Evolutionary conservation across 306 rosid genomes (phyloP), one percentile per base, ranked within the genome.

Genomic region (Sechiopsis laciniata): DNA sequence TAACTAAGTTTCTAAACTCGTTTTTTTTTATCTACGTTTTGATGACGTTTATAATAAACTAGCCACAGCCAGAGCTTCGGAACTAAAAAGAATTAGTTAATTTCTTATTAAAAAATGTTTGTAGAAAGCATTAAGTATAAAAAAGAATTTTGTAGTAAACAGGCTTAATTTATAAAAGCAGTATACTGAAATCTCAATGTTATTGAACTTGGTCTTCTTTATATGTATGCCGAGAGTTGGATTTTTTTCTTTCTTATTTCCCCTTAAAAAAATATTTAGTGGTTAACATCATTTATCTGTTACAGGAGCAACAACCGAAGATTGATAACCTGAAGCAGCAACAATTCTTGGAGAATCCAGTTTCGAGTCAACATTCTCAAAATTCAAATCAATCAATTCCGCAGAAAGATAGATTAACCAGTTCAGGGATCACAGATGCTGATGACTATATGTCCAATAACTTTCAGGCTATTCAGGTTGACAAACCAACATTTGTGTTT

Each of bases 391-490:
- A 77, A 21, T 80, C 74, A 72, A 84, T 76, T 53, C 87, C 77
- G 85, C 86, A 63, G 78, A 84, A 77, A 77, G 91, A 74, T 65
- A 86, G 83, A 78, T 45, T 80, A 22, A 64, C 69, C 72, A 85
- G 83, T 72, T 40, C 84, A 45, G 80, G 84, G 55, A 76, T 77
- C 71, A 19, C 77, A 16, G 55, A 75, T 15, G 76, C 62, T 26
- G 86, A 83, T 73, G 83, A 85, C 61, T 69, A 73, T 78, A 74
- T 79, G 58, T 75, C 88, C 66, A 82, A 70, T 58, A 76, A 76
- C 54, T 80, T 86, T 74, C 87, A 80, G 77, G 87, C 83, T 83
- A 81, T 82, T 45, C 91, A 87, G 95, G 95, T 88, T 77, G 60
- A 78, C 65, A 74, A 63, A 11, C 24, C 24, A 67, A 61, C 66